Evolutionary conservation across 2,329 filamentous ascomycete genomes (phyloP).

Genomic region (Elsinoe australis): DNA sequence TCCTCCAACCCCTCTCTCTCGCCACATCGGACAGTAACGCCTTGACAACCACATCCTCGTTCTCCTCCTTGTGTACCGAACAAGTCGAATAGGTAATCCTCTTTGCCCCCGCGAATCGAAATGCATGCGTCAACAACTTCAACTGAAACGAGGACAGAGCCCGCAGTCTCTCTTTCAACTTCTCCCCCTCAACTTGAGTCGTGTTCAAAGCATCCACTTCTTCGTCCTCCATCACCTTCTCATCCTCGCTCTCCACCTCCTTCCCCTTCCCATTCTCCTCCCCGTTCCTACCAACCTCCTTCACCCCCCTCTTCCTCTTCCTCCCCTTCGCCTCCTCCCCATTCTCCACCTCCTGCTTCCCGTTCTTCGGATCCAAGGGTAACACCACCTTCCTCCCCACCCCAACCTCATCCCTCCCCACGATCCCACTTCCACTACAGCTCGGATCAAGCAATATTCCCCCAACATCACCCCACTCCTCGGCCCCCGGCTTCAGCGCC

Average conservation of each 20-base stretch:
- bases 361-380: background rate
- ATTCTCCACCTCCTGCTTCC: constrained; percentile 15
- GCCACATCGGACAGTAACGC: constrained; percentile 64
- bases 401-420: constrained; percentile 68
- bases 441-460: constrained; percentile 84
- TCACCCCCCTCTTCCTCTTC: constrained; percentile 1
- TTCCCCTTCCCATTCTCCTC: background rate
- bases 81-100: constrained; percentile 91
- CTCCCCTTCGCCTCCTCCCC: constrained; percentile 19
- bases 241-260: constrained; percentile 14
- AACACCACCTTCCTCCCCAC: constrained; percentile 3
- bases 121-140: constrained; percentile 72
- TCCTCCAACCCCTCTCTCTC: constrained; percentile 61
- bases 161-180: constrained; percentile 57
- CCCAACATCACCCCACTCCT: constrained; percentile 61
- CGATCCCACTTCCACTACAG: constrained; percentile 91
- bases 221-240: constrained; percentile 33
- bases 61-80: constrained; percentile 78
- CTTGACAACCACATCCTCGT: constrained; percentile 72
- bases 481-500: constrained; percentile 57
- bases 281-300: background rate
- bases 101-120: constrained; percentile 66
- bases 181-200: constrained; percentile 41
- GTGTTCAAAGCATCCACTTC: constrained; percentile 30
- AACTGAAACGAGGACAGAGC: constrained; percentile 77